These are phyloP conservation scores for Fistulinella prunicolor DNA, from an alignment of 768 basidiomycete genomes.

Conservation along the genomic window DNA sequence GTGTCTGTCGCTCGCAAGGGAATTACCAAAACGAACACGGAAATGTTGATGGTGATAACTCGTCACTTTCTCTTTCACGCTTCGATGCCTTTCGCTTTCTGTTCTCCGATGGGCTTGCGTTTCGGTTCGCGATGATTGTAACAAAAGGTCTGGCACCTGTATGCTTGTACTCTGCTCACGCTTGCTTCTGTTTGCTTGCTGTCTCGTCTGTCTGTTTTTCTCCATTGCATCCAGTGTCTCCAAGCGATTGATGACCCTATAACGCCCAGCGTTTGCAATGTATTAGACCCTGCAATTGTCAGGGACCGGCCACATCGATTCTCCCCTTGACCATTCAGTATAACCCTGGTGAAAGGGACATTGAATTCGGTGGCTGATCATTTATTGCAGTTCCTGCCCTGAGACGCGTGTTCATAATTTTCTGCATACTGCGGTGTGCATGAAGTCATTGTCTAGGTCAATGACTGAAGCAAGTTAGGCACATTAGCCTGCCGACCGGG, in stretches of 20 bases:
- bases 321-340: neutral
- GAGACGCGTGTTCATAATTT: neutral
- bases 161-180: slow-evolving; percentile 12
- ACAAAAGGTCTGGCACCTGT: slow-evolving; percentile 14
- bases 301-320: neutral
- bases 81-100: neutral
- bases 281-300: slow-evolving; percentile 4
- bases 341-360: slow-evolving; percentile 6
- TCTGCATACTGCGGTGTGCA: neutral
- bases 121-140: slow-evolving; percentile 19
- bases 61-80: slow-evolving; percentile 6
- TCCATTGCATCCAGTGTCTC: slow-evolving; percentile 1
- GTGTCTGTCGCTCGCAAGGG: slow-evolving; percentile 16
- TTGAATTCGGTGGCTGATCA: slow-evolving; percentile 3
- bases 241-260: slow-evolving; percentile 11
- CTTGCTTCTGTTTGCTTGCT: slow-evolving; percentile 5
- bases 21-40: slow-evolving; percentile 11
- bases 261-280: slow-evolving; percentile 14
- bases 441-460: neutral
- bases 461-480: too few relatives aligned
- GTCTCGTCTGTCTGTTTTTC: slow-evolving; percentile 1
- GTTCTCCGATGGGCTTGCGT: slow-evolving; percentile 9
- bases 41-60: slow-evolving; percentile 13
- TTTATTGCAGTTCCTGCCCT: neutral
- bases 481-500: too few relatives aligned